These are phyloP conservation scores for Neurospora sp. DNA, from an alignment of 2,329 filamentous ascomycete genomes.

Conservation along the genomic window DNA sequence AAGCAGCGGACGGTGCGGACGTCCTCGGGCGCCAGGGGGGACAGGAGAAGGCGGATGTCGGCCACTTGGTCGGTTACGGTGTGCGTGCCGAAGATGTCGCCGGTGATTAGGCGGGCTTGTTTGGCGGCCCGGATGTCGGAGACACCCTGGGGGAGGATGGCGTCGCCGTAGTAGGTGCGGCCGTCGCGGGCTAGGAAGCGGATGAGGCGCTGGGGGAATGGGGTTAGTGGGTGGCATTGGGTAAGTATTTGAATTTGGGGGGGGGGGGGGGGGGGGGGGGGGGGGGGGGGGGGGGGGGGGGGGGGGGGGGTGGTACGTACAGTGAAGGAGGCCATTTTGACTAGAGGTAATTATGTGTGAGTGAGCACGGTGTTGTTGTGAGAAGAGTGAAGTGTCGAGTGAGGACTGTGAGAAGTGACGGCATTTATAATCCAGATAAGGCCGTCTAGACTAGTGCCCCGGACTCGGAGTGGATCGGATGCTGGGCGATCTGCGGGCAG, in stretches of 20 bases:
- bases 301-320: slow-evolving; percentile 8
- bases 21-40: slow-evolving; percentile 53
- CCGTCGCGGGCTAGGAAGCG: slow-evolving; percentile 66
- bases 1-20: slow-evolving; percentile 59
- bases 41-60: slow-evolving; percentile 46
- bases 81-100: slow-evolving; percentile 57
- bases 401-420: background rate
- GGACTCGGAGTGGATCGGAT: background rate
- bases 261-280: no score
- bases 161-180: slow-evolving; percentile 63
- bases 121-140: slow-evolving; percentile 52
- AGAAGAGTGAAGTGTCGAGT: background rate
- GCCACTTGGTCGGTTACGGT: slow-evolving; percentile 53
- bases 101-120: slow-evolving; percentile 52
- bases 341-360: background rate
- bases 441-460: background rate
- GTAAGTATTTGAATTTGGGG: background rate
- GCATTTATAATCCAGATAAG: background rate
- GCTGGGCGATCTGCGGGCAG: background rate
- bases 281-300: no score
- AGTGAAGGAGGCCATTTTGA: slow-evolving; percentile 17
- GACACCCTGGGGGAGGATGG: slow-evolving; percentile 44
- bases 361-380: background rate
- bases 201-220: slow-evolving; percentile 49
- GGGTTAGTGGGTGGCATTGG: background rate